phyloP scores from a whole-genome alignment of 495 filamentous ascomycete species.

The Sabuloglossum arenarium region DNA sequence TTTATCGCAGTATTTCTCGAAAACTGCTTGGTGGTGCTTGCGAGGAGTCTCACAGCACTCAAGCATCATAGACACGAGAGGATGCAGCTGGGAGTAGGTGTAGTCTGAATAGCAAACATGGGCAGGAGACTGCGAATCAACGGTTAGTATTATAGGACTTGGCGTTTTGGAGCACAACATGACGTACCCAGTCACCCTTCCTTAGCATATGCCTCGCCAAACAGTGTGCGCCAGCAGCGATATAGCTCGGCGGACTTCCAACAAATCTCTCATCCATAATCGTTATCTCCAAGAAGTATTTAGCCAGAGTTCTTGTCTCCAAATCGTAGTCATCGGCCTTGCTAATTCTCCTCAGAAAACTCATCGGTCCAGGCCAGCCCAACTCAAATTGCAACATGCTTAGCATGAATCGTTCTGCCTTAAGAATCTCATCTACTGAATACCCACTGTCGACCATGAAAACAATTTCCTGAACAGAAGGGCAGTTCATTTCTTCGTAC shows the following conservation, averaged over 20 bases:
- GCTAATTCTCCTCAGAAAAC: slow-evolving; percentile 87
- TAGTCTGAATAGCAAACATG: slow-evolving; percentile 89
- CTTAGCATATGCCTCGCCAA: slow-evolving; percentile 71
- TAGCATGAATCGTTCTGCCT: slow-evolving; percentile 96
- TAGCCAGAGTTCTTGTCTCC: slow-evolving; percentile 86
- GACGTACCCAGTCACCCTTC: slow-evolving; percentile 81
- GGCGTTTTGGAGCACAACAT: background rate
- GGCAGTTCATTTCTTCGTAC: slow-evolving; percentile 96
- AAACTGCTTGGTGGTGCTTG: slow-evolving; percentile 70
- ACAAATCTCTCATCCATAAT: slow-evolving; percentile 98
- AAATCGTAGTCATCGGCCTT: slow-evolving; percentile 97
- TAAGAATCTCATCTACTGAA: slow-evolving; percentile 73
- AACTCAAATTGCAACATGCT: slow-evolving; percentile 87
- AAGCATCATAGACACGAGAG: slow-evolving; percentile 50
- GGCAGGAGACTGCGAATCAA: slow-evolving; percentile 36
- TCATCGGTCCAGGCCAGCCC: slow-evolving; percentile 96
- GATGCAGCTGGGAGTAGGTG: slow-evolving; percentile 63
- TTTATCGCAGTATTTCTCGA: slow-evolving; percentile 71
- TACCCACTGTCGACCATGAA: slow-evolving; percentile 97
- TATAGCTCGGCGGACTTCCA: slow-evolving; percentile 68
- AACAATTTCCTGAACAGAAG: slow-evolving; percentile 82
- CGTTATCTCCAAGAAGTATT: slow-evolving; percentile 92
- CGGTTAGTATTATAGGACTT: background rate
- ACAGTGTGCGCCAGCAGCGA: slow-evolving; percentile 83
- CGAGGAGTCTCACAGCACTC: slow-evolving; percentile 70